Evolutionary conservation across 306 rosid species (phyloP).

Genomic region (Lablab purpureus): DNA sequence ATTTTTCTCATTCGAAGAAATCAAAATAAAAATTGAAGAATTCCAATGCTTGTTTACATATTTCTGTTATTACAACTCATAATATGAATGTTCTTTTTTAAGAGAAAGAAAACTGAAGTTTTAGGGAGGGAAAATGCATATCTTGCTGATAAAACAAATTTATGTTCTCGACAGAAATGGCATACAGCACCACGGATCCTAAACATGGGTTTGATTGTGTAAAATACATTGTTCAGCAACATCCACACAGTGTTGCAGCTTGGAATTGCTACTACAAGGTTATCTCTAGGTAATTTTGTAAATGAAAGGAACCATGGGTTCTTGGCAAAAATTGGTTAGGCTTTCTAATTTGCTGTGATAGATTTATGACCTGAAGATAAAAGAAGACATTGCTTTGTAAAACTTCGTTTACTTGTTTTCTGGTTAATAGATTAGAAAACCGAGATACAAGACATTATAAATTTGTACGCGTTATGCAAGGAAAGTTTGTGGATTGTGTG

Average conservation of each 20-base stretch:
- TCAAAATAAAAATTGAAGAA: constrained; percentile 3
- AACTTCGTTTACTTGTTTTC: constrained; percentile 25
- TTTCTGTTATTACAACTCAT: constrained; percentile 4
- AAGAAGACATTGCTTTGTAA: constrained; percentile 6
- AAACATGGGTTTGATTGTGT: constrained; percentile 88
- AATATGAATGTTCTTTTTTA: constrained; percentile 11
- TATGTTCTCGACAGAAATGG: constrained; percentile 68
- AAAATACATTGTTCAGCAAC: constrained; percentile 78
- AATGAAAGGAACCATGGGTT: constrained; percentile 20
- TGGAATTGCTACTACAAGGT: constrained; percentile 99
- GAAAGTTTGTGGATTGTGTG: constrained; percentile 71
- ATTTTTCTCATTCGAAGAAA: constrained; percentile 34
- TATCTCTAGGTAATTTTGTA: constrained; percentile 67
- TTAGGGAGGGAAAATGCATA: constrained; percentile 14
- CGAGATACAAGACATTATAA: constrained; percentile 79
- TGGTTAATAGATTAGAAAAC: constrained; percentile 69
- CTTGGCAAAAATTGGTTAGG: constrained; percentile 28
- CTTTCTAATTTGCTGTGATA: constrained; percentile 26
- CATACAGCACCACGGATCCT: constrained; percentile 84
- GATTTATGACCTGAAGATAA: constrained; percentile 31
- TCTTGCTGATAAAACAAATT: constrained; percentile 41
- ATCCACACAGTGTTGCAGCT: constrained; percentile 82
- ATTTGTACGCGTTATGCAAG: constrained; percentile 69
- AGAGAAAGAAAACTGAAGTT: constrained; percentile 9
- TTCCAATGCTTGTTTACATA: constrained; percentile 12